Base-by-base conservation (phyloP, 2,329 filamentous ascomycete genomes). In the Erysiphe pulchra region DNA sequence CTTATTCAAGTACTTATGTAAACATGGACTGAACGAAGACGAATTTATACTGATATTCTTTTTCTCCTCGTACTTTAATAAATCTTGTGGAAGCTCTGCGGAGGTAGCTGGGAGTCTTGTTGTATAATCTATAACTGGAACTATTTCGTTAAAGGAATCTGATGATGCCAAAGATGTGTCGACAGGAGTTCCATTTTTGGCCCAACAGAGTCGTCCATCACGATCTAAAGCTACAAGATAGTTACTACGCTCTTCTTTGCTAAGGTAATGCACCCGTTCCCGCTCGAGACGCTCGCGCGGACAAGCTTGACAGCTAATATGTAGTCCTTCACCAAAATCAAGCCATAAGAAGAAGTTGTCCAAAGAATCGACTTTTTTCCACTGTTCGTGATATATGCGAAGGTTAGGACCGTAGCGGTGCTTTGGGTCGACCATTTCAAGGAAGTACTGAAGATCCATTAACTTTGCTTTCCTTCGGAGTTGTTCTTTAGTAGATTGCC, bases 271-370 rank as follows among this genome's bases (percentile, higher is more conserved):
- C 1, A 93, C 81, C 54, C 77, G 75, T 58, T 92, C 82, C 20
- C 72, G 69, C 45, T 90, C 81, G 7, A 93, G 64, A 13, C 74
- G 67, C 48, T 81, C 77, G 33, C 86, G 69, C 1, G 83, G 77
- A 50, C 84, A 84, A 0, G 72, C 69, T 3, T 74, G 69, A 12
- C 87, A 63, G 50, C 87, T 78, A 39, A 90, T 57, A 36, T 70
- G 60, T 52, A 66, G 74, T 0, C 86, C 86, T 43, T 77, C 77
- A 5, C 86, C 86, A 48, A 80, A 68, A 57, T 94, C 86, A 1
- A 93, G 66, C 85, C 86, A 93, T 62, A 85, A 87, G 59, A 93
- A 93, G 67, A 86, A 94, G 57, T 90, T 92, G 58, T 93, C 79
- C 4, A 75, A 71, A 0, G 83, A 87, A 28, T 80, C 66, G 1